phyloP scores from a whole-genome alignment of 352 stramenopile genomes.

The Phytophthora sp. region DNA sequence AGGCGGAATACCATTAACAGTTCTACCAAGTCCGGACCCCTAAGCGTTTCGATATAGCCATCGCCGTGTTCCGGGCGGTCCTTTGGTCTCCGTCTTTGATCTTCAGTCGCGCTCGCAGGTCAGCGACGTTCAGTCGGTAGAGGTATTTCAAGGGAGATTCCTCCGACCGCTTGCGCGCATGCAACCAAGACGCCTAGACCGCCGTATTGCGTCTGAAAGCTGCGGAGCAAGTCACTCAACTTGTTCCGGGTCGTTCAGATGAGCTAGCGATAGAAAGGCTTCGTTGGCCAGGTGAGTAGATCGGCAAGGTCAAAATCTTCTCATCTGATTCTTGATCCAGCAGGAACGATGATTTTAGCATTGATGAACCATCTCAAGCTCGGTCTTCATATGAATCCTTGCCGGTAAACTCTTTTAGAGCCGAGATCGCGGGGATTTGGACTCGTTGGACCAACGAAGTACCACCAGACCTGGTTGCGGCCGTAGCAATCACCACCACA shows the following conservation, averaged over 20 bases:
- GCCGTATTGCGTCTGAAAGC: background rate
- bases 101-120: slow-evolving; percentile 3
- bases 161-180: background rate
- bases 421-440: slow-evolving; percentile 3
- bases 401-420: background rate
- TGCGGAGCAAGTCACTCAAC: background rate
- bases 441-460: no score
- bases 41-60: slow-evolving; percentile 23
- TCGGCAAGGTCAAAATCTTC: background rate
- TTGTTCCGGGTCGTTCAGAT: background rate
- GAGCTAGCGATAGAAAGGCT: slow-evolving; percentile 2
- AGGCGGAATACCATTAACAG: background rate
- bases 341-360: slow-evolving; percentile 6
- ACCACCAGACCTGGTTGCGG: no score
- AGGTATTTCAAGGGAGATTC: slow-evolving; percentile 15
- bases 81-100: slow-evolving; percentile 1
- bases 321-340: slow-evolving; percentile 3
- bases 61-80: slow-evolving; percentile 14
- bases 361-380: slow-evolving; percentile 5
- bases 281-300: background rate
- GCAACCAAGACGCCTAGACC: slow-evolving; percentile 4
- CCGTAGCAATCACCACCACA: no score
- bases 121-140: slow-evolving; percentile 6
- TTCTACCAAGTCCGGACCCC: slow-evolving; percentile 8
- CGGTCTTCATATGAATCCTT: slow-evolving; percentile 7